Evolutionary conservation across 164 flowering plant genomes (phyloP).

Genomic region (Nelumbo lutea): DNA sequence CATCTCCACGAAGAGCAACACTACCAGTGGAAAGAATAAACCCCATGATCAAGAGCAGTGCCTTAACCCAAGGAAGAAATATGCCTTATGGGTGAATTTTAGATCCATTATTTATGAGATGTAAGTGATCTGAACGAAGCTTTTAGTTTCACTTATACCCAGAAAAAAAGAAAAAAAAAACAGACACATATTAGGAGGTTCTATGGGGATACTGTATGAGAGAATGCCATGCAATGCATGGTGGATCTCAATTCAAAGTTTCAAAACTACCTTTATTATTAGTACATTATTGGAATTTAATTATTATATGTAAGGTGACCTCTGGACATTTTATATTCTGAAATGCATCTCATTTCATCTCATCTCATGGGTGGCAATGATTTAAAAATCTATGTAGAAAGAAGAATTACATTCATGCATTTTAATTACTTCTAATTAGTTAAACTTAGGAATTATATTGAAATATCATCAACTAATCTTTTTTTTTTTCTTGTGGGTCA

Average conservation of each 20-base stretch:
- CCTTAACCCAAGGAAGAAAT: constrained; percentile 36
- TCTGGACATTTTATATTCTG: neutral
- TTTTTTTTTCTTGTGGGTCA: constrained; percentile 11
- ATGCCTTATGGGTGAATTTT: constrained; percentile 47
- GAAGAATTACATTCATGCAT: neutral
- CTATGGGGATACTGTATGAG: no score
- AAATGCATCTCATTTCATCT: neutral
- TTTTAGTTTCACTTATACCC: neutral
- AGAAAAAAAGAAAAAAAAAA: neutral
- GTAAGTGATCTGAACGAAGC: neutral
- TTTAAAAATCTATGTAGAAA: constrained; percentile 2
- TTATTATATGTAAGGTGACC: neutral
- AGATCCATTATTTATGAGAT: neutral
- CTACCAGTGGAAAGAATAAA: constrained; percentile 31
- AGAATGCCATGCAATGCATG: constrained; percentile 32
- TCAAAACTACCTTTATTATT: neutral
- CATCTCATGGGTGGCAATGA: neutral
- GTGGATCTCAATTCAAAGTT: neutral
- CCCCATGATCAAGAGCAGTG: constrained; percentile 40
- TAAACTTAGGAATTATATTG: neutral
- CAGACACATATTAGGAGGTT: neutral
- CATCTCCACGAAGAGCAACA: constrained; percentile 57
- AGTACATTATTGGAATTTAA: neutral
- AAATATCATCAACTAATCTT: no score
- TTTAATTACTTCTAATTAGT: neutral